Percentiles rank a stretch among this genome's conserved stretches.
Evolutionary conservation across 768 basidiomycete genomes (phyloP).

Genomic region (Lepiota brunneoincarnata): DNA sequence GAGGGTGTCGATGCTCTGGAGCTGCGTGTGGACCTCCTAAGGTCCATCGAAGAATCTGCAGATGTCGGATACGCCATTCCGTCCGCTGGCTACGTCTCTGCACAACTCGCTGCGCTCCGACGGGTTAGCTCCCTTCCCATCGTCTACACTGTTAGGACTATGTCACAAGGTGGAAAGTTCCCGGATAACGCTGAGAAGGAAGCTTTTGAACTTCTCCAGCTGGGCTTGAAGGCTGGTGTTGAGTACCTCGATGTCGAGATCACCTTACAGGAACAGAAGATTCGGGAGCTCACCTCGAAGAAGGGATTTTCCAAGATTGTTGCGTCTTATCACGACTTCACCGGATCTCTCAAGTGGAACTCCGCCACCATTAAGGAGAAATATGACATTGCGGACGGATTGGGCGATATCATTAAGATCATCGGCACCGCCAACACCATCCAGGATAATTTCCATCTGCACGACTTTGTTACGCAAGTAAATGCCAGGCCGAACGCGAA

Average conservation of each 20-base stretch:
- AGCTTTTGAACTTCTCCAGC: slow-evolving; percentile 69
- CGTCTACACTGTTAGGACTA: slow-evolving; percentile 88
- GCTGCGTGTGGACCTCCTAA: slow-evolving; percentile 89
- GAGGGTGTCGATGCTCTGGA: slow-evolving; percentile 91
- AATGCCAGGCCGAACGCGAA: slow-evolving; percentile 49
- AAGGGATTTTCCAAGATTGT: slow-evolving; percentile 82
- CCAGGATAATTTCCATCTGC: slow-evolving; percentile 78
- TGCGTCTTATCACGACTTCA: slow-evolving; percentile 95
- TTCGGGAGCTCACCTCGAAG: slow-evolving; percentile 53
- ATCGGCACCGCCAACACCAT: slow-evolving; percentile 78
- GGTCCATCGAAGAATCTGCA: slow-evolving; percentile 43
- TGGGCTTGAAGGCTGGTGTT: slow-evolving; percentile 79
- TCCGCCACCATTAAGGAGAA: slow-evolving; percentile 62
- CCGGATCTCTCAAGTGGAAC: slow-evolving; percentile 81
- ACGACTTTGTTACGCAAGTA: slow-evolving; percentile 60
- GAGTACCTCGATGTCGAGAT: slow-evolving; percentile 95
- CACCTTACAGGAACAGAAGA: slow-evolving; percentile 59
- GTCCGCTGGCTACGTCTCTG: slow-evolving; percentile 66
- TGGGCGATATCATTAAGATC: slow-evolving; percentile 91
- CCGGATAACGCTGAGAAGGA: slow-evolving; percentile 74
- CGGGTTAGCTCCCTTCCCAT: slow-evolving; percentile 79
- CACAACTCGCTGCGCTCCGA: slow-evolving; percentile 78
- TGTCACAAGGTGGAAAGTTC: slow-evolving; percentile 88
- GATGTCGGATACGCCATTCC: slow-evolving; percentile 58
- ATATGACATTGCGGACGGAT: slow-evolving; percentile 58